Conservation (phyloP, 2,329 filamentous ascomycete genomes). For the Neofusicoccum umdonicola region DNA sequence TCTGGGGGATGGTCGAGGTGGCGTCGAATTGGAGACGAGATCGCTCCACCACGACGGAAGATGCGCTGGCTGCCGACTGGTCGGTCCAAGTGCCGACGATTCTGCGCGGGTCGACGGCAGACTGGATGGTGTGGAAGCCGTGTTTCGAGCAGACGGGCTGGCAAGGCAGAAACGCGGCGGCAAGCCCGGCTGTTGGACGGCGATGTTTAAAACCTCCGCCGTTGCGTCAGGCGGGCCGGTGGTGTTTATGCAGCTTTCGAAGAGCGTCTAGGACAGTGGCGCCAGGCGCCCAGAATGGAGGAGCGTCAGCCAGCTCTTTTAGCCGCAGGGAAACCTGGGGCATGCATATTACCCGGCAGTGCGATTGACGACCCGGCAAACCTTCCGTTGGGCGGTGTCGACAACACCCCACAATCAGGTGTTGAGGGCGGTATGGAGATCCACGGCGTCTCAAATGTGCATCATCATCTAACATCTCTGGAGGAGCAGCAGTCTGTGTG, state of each 20-base stretch:
- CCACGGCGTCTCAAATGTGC: neutral
- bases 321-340: neutral
- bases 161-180: neutral
- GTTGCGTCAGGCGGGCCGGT: neutral
- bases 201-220: neutral
- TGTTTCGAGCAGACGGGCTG: neutral
- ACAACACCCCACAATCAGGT: neutral
- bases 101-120: neutral
- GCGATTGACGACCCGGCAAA: neutral
- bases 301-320: neutral
- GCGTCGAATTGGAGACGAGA: neutral
- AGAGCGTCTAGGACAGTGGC: too few relatives aligned
- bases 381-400: neutral
- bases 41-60: neutral
- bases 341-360: neutral
- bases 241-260: neutral
- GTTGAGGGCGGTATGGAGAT: neutral
- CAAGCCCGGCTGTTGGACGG: neutral
- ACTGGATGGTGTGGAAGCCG: neutral
- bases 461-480: conserved; percentile 2
- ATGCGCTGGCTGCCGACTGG: neutral
- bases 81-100: neutral
- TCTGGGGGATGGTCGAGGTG: neutral
- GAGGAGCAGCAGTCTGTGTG: conserved; percentile 12
- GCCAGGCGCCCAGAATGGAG: neutral